Evolutionary conservation across 768 basidiomycete genomes (phyloP), one percentile per base, ranked within the genome.

Genomic region (Macrolepiota fuliginosa): DNA sequence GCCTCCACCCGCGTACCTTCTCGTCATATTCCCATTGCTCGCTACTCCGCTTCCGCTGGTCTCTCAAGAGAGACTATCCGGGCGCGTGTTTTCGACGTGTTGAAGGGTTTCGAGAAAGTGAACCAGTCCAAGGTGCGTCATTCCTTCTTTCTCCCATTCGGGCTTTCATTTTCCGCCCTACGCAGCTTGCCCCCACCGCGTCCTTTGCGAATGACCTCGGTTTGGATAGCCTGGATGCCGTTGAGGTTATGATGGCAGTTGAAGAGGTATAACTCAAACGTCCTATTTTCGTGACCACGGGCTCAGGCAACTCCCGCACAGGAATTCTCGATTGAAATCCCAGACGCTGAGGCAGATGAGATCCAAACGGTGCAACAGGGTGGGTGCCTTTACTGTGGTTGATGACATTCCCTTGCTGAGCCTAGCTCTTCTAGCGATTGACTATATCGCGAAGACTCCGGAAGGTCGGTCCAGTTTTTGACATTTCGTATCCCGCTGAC

Each of bases 171-270:
- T 25, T 27, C 53, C 62, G 15, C 29, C 56, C 40, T 58, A 42
- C 51, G 47, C 63, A 96, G 95, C 79, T 98, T 68, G 80, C 82
- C 17, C 67, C 84, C 10, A 70, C 81, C 36, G 79, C 92, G 11
- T 81, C 84, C 11, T 95, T 97, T 74, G 76, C 85, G 55, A 81
- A 86, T 50, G 93, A 97, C 80, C 83, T 97, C 55, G 94, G 92
- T 32, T 83, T 97, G 35, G 97, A 99, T 77, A 98, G 95, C 69
- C 79, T 99, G 72, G 97, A 99, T 74, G 85, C 95, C 19, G 96
- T 99, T 19, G 97, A 99, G 75, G 95, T 98, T 27, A 92, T 98
- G 68, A 97, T 99, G 95, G 94, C 96, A 42, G 90, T 99, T 67
- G 97, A 99, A 78, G 97, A 95, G 85, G 90, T 87, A 67, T 46